Base-by-base conservation (phyloP, 2,329 filamentous ascomycete genomes). In the Macroventuria anomochaeta region DNA sequence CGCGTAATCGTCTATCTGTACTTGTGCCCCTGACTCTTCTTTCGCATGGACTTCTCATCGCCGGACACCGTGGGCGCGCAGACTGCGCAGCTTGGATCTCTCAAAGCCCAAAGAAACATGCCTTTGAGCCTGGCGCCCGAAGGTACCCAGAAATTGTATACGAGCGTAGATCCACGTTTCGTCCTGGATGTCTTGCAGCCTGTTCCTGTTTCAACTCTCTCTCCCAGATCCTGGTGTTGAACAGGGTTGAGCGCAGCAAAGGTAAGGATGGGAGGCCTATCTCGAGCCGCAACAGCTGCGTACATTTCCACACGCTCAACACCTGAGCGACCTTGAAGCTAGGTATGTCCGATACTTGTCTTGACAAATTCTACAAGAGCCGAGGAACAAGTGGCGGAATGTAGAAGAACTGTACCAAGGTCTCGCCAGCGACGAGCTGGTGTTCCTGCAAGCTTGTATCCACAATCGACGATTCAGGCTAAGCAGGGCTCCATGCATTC, bases 121-220 rank as follows among this genome's bases (percentile, higher is more conserved):
- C 51, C 33, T 34, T 40, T n/a, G 20, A 36, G 20, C 40, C 34
- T 25, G 33, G 26, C 34, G 29, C 25, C 38, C 15, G 1, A 15
- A 29, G 28, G 15, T 29, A 23, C 10, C 15, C 38, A 31, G 8
- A 23, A 31, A 29, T 15, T 28, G 25, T 37, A n/a, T 20, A 25
- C 34, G 40, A 40, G 40, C 44, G 34, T 26, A 49, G 39, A 48
- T 36, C 44, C 10, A 23, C 25, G 40, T 49, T 34, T 29, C 33
- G 31, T 44, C 7, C 34, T 26, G 12, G 32, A 39, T 23, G 23
- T 32, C 39, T 36, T 39, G 39, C 33, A 25, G 10, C 28, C 23
- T 41, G 38, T 42, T 43, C 26, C 29, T 41, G 51, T 54, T 54
- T 54, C 51, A 42, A 49, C 33, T 34, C 1, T 54, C 29, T 33